Evolutionary conservation across 2,329 filamentous ascomycete species (phyloP).

Genomic region (Monilinia fructicola): DNA sequence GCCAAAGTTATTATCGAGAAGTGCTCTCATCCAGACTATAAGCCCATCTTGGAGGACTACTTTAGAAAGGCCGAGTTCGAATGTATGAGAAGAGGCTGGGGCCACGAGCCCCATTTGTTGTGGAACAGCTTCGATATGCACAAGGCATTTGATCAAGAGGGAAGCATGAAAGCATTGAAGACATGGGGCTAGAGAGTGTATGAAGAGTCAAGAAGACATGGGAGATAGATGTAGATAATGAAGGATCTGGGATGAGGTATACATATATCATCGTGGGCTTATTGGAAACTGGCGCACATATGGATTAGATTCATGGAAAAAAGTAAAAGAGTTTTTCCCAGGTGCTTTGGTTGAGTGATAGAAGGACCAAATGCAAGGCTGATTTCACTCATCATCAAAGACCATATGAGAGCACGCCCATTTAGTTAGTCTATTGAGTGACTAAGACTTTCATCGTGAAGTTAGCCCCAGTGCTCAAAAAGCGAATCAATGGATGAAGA

Average conservation of each 20-base stretch:
- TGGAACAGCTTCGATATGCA: slow-evolving; percentile 90
- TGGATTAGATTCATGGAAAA: not conserved
- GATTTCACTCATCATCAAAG: not conserved
- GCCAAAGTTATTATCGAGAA: slow-evolving; percentile 83
- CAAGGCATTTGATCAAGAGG: slow-evolving; percentile 75
- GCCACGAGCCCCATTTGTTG: slow-evolving; percentile 84
- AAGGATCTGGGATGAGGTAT: not conserved
- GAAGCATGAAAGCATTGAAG: slow-evolving; percentile 66
- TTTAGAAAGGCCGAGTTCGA: slow-evolving; percentile 84
- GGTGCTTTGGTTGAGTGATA: not conserved
- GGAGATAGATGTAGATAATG: not conserved
- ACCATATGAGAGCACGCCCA: no score
- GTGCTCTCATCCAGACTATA: slow-evolving; percentile 82
- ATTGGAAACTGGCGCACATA: slow-evolving; percentile 7
- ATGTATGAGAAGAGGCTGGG: slow-evolving; percentile 82
- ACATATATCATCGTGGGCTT: slow-evolving; percentile 8
- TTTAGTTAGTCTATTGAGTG: not conserved
- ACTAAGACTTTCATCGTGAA: not conserved
- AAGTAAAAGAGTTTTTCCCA: not conserved
- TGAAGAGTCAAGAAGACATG: not conserved
- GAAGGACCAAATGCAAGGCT: not conserved
- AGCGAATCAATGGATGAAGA: not conserved
- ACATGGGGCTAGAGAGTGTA: slow-evolving; percentile 36
- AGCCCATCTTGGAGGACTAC: slow-evolving; percentile 78
- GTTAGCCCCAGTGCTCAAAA: not conserved